Evolutionary conservation across 164 flowering plant genomes (phyloP), one percentile per base, ranked within the genome.

Genomic region (Tinospora cordifolia): DNA sequence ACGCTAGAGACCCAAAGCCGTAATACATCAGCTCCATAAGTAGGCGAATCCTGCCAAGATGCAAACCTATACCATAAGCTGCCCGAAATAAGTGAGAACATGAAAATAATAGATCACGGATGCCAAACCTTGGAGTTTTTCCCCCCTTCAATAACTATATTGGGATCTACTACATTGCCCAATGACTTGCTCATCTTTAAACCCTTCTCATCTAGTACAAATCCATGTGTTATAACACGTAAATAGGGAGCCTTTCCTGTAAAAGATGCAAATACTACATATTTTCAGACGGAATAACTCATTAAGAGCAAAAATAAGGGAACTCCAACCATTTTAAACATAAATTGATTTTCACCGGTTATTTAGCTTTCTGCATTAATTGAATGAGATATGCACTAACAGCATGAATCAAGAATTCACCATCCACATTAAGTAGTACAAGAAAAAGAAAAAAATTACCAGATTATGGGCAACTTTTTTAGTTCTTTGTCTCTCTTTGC

Each of bases 1-100:
- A 95, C 99, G 80, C 99, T 95, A 13, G 99, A 90, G 71, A 95
- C 98, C 99, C 99, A 95, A 66, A 95, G 96, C 38, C 99, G 84
- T 58, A 95, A 79, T 46, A 89, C 93, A 84, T 95, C 99, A 39
- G 99, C 98, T 81, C 98, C 94, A 83, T 89, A 92, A 69, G 83
- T 85, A 74, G 96, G 95, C 67, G 85, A 77, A 73, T 89, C 93
- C 97, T 93, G 84, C 72, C 76, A 83, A 74, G 60, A 58, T 67
- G 59, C 11, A 27, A 62, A 51, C 65, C 68, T 26, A 58, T n/a
- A n/a, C n/a, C 54, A 38, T 68, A n/a, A 67, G 63, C 39, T 62
- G 63, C 38, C 44, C n/a, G 41, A 39, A 21, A 67, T n/a, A 36
- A 62, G 30, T 21, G 13, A 38, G 38, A 66, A 19, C 17, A n/a